Evolutionary conservation across 306 rosid species (phyloP), one percentile per base, ranked within the genome.

Genomic region (Trichosanthes cucumerina): DNA sequence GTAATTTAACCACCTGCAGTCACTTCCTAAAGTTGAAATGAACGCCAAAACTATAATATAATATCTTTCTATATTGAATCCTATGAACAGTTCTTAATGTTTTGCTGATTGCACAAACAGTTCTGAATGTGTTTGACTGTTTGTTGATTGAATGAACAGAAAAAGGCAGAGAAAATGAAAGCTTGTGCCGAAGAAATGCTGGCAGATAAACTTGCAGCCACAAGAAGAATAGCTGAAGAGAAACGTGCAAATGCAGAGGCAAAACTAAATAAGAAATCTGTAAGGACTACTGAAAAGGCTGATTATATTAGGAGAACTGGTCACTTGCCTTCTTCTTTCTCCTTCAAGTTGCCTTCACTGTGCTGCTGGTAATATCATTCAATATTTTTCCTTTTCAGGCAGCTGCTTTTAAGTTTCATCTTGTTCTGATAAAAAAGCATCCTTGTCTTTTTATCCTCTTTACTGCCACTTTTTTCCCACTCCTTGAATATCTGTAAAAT

Each of bases 241-340:
- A 96, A 85, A 79, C 71, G 96, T 0, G 90, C 96, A 0, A 92
- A 88, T 81, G 99, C 98, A 34, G 91, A 92, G 83, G 89, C 92
- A 7, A 84, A 88, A 59, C 88, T 96, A 59, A 92, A 91, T 78
- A 96, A 90, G 73, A 86, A 96, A 50, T 96, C 97, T 77, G 77
- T 91, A 80, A 89, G 63, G 49, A 92, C 96, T 64, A 86, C 97
- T 0, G 94, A 91, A 80, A 92, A 80, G 73, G 97, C 94, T 14
- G 97, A 96, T 79, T 96, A 87, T 77, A 92, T 92, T 78, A 80
- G 92, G 64, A 90, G 99, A 80, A 92, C 96, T 11, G 99, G 98
- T 2, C 96, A 90, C 79, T 84, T 96, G 59, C 99, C 99, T 60
- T 81, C 96, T 70, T 87, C 87, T 5, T 89, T 92, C 91, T 88